These are phyloP conservation scores for Termitomyces sp. DNA, from an alignment of 768 basidiomycete genomes.

Conservation along the genomic window DNA sequence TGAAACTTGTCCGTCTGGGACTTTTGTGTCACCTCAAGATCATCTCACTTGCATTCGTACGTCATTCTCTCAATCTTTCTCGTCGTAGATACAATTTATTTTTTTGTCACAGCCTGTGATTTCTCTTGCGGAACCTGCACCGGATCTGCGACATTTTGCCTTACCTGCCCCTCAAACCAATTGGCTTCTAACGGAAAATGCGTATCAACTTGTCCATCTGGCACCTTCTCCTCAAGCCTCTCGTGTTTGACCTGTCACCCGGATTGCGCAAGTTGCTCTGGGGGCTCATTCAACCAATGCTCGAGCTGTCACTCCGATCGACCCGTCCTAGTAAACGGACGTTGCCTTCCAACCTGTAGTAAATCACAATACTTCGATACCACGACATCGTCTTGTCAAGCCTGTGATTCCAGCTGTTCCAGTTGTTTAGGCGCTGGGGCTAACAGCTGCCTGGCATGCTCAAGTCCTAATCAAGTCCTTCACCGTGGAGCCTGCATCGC, in stretches of 20 bases:
- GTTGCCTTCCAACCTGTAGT: conserved; percentile 72
- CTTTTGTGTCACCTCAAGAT: conserved; percentile 66
- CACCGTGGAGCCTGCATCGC: conserved; percentile 43
- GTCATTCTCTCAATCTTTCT: conserved; percentile 18
- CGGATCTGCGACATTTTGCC: conserved; percentile 63
- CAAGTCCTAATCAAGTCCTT: conserved; percentile 43
- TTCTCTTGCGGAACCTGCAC: conserved; percentile 66
- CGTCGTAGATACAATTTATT: neutral
- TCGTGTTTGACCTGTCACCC: conserved; percentile 73
- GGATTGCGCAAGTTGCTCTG: conserved; percentile 76
- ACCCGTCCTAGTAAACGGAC: conserved; percentile 68
- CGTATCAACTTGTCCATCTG: conserved; percentile 62
- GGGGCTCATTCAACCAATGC: conserved; percentile 66
- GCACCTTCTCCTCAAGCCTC: conserved; percentile 59
- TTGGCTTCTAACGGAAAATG: conserved; percentile 72
- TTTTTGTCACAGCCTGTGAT: conserved; percentile 27
- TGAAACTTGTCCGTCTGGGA: conserved; percentile 63
- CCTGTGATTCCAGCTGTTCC: conserved; percentile 64
- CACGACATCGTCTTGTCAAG: conserved; percentile 52
- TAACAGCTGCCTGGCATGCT: conserved; percentile 51
- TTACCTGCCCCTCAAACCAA: conserved; percentile 61
- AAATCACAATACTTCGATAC: conserved; percentile 66
- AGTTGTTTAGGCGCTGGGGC: conserved; percentile 55
- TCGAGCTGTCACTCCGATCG: conserved; percentile 58
- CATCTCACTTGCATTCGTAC: conserved; percentile 70